A percentile compares a stretch with the other conserved stretches of the same genome.
Evolutionary conservation across 2,329 filamentous ascomycete species (phyloP).

Genomic region (Fusarium bulbicola): DNA sequence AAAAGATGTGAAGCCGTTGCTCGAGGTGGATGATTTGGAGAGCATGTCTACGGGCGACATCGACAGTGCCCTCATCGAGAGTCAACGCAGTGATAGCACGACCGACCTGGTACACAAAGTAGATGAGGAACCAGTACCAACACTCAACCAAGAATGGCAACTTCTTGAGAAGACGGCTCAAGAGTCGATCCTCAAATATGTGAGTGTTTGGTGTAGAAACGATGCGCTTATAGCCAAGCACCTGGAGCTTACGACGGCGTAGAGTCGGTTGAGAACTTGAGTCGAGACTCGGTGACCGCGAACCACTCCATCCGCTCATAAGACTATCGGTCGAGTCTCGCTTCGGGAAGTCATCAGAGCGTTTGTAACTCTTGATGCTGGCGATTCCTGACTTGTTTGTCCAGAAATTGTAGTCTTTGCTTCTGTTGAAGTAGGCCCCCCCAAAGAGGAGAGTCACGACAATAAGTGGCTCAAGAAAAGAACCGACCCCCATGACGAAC

Average conservation of each 20-base stretch:
- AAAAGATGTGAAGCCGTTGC: constrained; percentile 70
- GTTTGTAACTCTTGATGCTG: constrained; percentile 39
- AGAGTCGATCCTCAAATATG: constrained; percentile 45
- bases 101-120: constrained; percentile 81
- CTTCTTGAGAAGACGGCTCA: constrained; percentile 65
- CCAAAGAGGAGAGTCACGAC: constrained; percentile 55
- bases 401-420: constrained; percentile 49
- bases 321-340: constrained; percentile 40
- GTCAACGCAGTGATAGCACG: constrained; percentile 77
- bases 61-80: constrained; percentile 72
- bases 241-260: constrained; percentile 47
- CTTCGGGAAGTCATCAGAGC: constrained; percentile 44
- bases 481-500: constrained; percentile 50
- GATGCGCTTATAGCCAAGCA: constrained; percentile 45
- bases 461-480: constrained; percentile 53
- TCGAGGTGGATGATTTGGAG: constrained; percentile 74
- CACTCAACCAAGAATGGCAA: constrained; percentile 78
- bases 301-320: constrained; percentile 38
- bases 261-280: constrained; percentile 42
- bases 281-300: constrained; percentile 41
- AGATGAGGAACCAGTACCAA: constrained; percentile 81
- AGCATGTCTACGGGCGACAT: constrained; percentile 74
- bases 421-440: constrained; percentile 56
- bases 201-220: constrained; percentile 47
- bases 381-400: constrained; percentile 34